Evolutionary conservation across 441 rosid genomes (phyloP).

Genomic region (Gossypium laxum): DNA sequence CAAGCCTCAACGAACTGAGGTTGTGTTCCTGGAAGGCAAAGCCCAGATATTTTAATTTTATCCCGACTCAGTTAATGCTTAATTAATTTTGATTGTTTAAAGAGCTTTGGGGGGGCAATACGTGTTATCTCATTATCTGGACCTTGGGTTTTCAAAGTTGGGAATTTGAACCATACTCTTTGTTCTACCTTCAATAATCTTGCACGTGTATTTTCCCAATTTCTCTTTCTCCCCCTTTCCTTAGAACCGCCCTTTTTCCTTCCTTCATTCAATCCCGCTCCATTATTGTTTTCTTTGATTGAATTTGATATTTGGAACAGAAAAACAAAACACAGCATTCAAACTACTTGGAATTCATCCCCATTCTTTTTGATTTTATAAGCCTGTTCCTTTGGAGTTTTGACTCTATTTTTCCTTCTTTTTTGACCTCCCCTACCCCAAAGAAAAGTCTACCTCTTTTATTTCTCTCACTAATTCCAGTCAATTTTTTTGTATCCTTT

Average conservation of each 20-base stretch:
- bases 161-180: neutral
- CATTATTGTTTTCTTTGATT: neutral
- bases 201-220: conserved; percentile 8
- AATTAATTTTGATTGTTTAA: neutral
- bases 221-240: neutral
- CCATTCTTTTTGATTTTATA: neutral
- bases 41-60: no score
- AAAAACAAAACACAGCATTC: neutral
- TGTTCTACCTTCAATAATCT: conserved; percentile 3
- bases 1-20: no score
- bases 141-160: neutral
- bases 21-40: no score
- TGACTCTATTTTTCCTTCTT: conserved; percentile 9
- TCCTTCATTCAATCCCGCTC: neutral
- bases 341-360: neutral
- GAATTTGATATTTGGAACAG: neutral
- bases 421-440: neutral
- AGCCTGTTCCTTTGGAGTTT: conserved; percentile 2
- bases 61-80: no score
- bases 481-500: neutral
- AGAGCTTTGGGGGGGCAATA: neutral
- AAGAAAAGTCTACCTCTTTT: neutral
- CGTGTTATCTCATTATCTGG: neutral
- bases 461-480: neutral
- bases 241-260: conserved; percentile 10